Conservation (phyloP, 1,284 basidiomycete genomes). For the Cerioporus squamosus region DNA sequence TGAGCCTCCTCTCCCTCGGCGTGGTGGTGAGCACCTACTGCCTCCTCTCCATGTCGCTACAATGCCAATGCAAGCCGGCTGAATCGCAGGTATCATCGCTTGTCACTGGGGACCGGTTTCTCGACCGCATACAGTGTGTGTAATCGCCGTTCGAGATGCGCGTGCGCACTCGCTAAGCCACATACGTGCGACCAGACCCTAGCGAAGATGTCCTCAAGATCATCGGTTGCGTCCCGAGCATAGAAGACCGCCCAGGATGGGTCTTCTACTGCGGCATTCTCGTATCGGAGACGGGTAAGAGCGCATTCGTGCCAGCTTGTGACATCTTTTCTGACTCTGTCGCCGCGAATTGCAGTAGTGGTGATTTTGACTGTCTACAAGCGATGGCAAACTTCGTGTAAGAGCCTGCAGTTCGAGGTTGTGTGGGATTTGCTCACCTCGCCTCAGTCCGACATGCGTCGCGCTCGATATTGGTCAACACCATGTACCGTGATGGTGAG, state of each 20-base stretch:
- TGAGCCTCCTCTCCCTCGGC: not conserved
- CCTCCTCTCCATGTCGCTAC: too few relatives aligned
- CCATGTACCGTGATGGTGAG: constrained; percentile 14
- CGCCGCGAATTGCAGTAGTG: not conserved
- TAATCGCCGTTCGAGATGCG: not conserved
- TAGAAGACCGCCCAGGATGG: constrained; percentile 4
- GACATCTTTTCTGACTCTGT: not conserved
- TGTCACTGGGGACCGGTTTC: not conserved
- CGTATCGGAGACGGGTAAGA: constrained; percentile 6
- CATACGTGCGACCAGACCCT: not conserved
- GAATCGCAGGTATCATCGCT: not conserved
- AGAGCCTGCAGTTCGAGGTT: not conserved
- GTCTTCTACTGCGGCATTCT: constrained; percentile 1
- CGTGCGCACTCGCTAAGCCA: too few relatives aligned
- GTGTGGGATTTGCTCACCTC: not conserved
- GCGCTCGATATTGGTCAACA: constrained; percentile 3
- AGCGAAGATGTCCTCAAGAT: not conserved
- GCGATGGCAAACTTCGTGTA: constrained; percentile 4
- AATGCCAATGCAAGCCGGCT: too few relatives aligned
- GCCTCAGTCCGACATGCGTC: not conserved
- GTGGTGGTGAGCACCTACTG: too few relatives aligned
- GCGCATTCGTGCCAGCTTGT: not conserved
- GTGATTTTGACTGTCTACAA: constrained; percentile 14
- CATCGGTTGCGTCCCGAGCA: constrained; percentile 7
- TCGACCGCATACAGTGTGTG: not conserved